phyloP scores from a whole-genome alignment of 2,329 filamentous ascomycete species.

The Cladosporium sp. region DNA sequence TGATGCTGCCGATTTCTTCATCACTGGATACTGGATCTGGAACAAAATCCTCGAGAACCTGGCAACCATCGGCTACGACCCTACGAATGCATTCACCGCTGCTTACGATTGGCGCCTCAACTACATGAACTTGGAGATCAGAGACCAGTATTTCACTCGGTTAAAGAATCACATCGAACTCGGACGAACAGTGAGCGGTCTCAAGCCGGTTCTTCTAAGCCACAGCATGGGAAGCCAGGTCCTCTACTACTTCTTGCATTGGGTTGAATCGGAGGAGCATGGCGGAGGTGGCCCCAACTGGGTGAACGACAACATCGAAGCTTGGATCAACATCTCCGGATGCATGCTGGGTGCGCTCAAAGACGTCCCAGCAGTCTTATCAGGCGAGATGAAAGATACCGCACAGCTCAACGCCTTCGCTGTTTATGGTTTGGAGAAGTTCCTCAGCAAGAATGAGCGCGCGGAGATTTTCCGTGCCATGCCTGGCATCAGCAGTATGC shows the following conservation, averaged over 20 bases:
- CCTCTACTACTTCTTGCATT: constrained; percentile 77
- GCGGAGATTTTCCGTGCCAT: constrained; percentile 94
- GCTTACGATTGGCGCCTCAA: constrained; percentile 90
- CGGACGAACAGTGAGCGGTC: constrained; percentile 65
- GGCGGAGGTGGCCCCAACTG: constrained; percentile 80
- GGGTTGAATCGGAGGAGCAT: constrained; percentile 73
- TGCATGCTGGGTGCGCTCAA: constrained; percentile 97
- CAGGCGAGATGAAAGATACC: constrained; percentile 97
- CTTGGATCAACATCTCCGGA: constrained; percentile 97
- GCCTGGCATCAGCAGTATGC: constrained; percentile 95
- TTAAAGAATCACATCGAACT: constrained; percentile 89
- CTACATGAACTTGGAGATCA: constrained; percentile 81
- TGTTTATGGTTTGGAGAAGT: constrained; percentile 94
- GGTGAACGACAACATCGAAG: constrained; percentile 86
- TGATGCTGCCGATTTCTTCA: constrained; percentile 94
- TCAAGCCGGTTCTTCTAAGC: constrained; percentile 81
- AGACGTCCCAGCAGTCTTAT: constrained; percentile 82
- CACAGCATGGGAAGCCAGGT: constrained; percentile 99
- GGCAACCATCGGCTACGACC: constrained; percentile 93
- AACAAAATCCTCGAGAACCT: constrained; percentile 98
- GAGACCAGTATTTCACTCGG: constrained; percentile 91
- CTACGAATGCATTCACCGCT: constrained; percentile 66
- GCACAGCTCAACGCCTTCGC: constrained; percentile 95
- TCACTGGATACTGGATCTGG: constrained; percentile 94
- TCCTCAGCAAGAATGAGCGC: constrained; percentile 83